These are phyloP conservation scores for Fusarium chuoi DNA, from an alignment of 2,329 filamentous ascomycete species.

Conservation along the genomic window DNA sequence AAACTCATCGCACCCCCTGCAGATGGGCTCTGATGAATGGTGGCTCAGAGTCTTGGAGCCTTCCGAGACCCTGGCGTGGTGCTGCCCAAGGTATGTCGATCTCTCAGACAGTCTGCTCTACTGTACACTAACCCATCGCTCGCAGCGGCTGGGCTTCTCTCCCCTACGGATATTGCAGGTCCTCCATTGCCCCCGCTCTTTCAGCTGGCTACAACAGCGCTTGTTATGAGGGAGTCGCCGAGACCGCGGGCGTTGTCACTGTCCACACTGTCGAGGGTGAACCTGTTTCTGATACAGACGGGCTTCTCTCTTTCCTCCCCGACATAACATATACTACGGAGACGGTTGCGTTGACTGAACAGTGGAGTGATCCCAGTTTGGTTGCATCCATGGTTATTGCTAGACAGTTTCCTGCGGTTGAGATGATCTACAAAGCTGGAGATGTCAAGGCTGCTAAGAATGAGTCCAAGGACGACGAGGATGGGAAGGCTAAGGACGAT, in stretches of 20 bases:
- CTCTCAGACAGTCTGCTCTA: not conserved
- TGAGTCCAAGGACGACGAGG: not conserved
- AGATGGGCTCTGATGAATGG: not conserved
- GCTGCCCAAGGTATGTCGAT: conserved; percentile 35
- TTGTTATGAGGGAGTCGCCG: not conserved
- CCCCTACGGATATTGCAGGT: conserved; percentile 13
- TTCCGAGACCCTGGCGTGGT: conserved; percentile 38
- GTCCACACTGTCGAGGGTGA: conserved; percentile 25
- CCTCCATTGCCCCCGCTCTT: conserved; percentile 2
- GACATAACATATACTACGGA: not conserved
- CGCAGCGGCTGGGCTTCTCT: conserved; percentile 24
- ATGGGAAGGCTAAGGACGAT: not conserved
- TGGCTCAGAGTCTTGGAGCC: conserved; percentile 17
- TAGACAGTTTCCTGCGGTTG: conserved; percentile 17
- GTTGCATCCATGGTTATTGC: not conserved
- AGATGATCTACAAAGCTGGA: conserved; percentile 24
- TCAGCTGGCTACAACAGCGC: not conserved
- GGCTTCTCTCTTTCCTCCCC: not conserved
- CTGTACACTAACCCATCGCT: not conserved
- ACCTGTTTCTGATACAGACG: not conserved
- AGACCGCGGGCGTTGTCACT: not conserved
- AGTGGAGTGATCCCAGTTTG: not conserved
- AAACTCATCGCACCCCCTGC: not conserved
- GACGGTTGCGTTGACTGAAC: not conserved
- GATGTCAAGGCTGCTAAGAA: conserved; percentile 13